These are phyloP conservation scores for Stropharia rugosoannulata DNA, from an alignment of 768 basidiomycete genomes.

Conservation along the genomic window DNA sequence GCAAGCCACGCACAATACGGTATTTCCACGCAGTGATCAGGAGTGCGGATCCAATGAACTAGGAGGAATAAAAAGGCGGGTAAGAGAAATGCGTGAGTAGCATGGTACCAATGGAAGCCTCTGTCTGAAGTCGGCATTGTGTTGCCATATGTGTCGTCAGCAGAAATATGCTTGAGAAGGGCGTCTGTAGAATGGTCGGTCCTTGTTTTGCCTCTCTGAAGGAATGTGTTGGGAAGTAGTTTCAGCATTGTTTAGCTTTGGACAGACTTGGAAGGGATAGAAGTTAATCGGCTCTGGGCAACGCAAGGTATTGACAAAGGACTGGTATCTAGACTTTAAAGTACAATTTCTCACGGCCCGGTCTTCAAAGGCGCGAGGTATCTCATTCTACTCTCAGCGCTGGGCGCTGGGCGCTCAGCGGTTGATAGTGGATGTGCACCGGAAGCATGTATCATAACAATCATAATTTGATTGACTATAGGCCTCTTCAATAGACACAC, in stretches of 20 bases:
- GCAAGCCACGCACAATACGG: not conserved
- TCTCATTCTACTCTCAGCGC: no score
- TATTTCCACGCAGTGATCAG: not conserved
- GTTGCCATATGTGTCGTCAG: not conserved
- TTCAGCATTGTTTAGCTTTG: not conserved
- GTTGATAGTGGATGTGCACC: no score
- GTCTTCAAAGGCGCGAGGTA: no score
- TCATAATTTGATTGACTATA: no score
- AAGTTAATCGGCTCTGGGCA: no score
- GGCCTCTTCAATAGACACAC: no score
- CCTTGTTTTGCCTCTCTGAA: not conserved
- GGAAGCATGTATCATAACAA: no score
- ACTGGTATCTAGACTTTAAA: no score
- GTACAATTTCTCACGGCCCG: no score
- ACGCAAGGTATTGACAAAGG: no score
- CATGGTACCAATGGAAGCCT: not conserved
- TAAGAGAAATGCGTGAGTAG: not conserved
- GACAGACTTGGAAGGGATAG: no score
- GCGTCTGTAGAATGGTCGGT: not conserved
- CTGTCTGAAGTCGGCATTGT: not conserved
- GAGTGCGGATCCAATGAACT: not conserved
- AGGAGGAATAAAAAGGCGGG: not conserved
- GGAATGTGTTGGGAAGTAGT: not conserved
- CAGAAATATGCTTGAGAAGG: not conserved
- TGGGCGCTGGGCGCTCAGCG: no score